Evolutionary conservation across 805 yeast genomes (phyloP).

Genomic region (Kockiozyma suomiensis): DNA sequence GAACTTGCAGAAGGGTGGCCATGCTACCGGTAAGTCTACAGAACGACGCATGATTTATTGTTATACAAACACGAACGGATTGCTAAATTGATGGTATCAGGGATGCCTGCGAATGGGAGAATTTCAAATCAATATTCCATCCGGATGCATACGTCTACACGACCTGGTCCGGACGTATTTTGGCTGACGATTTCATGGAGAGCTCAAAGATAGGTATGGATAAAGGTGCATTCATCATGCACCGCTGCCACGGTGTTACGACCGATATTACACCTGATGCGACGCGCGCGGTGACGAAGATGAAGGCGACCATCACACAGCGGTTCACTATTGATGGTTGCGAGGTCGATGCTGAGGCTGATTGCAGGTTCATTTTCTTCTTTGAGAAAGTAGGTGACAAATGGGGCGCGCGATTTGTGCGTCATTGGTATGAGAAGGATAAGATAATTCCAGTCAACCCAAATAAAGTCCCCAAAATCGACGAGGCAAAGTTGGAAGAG

Average conservation of each 20-base stretch:
- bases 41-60: not conserved
- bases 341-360: conserved; percentile 11
- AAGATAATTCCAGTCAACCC: conserved; percentile 11
- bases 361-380: conserved; percentile 5
- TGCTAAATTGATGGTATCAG: not conserved
- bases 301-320: conserved; percentile 14
- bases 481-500: not conserved
- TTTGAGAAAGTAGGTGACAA: not conserved
- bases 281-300: conserved; percentile 5
- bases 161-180: conserved; percentile 7
- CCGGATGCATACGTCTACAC: conserved; percentile 6
- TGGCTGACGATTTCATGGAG: not conserved
- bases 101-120: conserved; percentile 13
- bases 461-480: not conserved
- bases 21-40: not conserved
- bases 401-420: conserved; percentile 6
- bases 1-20: conserved; percentile 14
- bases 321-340: conserved; percentile 1
- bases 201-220: conserved; percentile 5
- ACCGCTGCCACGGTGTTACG: conserved; percentile 4
- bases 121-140: conserved; percentile 4
- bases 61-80: not conserved
- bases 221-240: conserved; percentile 5
- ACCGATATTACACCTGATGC: not conserved
- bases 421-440: conserved; percentile 14